Evolutionary conservation across 768 basidiomycete genomes (phyloP).

Genomic region (Boletus patriciae): DNA sequence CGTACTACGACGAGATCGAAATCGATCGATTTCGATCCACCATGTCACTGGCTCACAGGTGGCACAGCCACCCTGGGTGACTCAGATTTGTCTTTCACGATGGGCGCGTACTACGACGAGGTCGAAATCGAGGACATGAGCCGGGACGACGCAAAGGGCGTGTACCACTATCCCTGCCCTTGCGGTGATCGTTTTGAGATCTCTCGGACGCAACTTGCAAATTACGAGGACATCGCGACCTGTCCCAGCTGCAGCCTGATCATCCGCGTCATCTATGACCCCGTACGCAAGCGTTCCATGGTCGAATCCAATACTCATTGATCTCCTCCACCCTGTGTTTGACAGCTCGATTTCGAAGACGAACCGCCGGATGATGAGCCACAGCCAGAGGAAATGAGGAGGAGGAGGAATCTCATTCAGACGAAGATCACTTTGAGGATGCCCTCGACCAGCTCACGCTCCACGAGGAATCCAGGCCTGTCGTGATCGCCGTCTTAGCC

Average conservation of each 20-base stretch:
- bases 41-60: too few species aligned
- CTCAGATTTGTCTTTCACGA: slow-evolving; percentile 24
- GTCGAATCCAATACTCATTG: slow-evolving; percentile 7
- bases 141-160: slow-evolving; percentile 78
- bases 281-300: slow-evolving; percentile 53
- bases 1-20: slow-evolving; percentile 95
- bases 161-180: slow-evolving; percentile 96
- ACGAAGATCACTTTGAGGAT: slow-evolving; percentile 56
- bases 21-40: too few species aligned
- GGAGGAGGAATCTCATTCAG: slow-evolving; percentile 42
- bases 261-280: slow-evolving; percentile 91
- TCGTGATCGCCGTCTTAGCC: slow-evolving; percentile 18
- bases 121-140: slow-evolving; percentile 96
- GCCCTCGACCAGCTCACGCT: slow-evolving; percentile 60
- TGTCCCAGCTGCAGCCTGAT: slow-evolving; percentile 96
- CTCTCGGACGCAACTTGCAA: slow-evolving; percentile 73
- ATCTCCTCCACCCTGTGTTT: too few species aligned
- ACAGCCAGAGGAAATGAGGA: slow-evolving; percentile 26
- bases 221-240: slow-evolving; percentile 92
- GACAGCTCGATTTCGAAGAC: slow-evolving; percentile 82
- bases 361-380: slow-evolving; percentile 56
- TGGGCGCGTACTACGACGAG: slow-evolving; percentile 94
- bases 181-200: slow-evolving; percentile 99
- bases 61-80: too few species aligned
- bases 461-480: slow-evolving; percentile 12